These are phyloP conservation scores for Umbelopsis sp. DNA, from an alignment of 192 early-diverging fungal species.

Conservation along the genomic window DNA sequence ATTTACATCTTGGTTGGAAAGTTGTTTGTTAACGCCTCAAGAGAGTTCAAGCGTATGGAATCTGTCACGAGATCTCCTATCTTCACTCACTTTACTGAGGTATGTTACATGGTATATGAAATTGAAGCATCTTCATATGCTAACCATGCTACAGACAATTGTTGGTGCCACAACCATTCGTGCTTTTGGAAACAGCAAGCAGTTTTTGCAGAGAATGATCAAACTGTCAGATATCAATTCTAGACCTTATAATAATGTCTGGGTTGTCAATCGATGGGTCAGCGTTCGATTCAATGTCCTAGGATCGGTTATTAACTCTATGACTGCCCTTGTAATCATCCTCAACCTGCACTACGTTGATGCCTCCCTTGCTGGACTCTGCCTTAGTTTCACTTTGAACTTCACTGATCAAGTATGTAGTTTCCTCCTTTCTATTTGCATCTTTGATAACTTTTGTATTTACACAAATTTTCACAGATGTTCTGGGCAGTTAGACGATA, in stretches of 20 bases:
- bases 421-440: constrained; percentile 58
- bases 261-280: constrained; percentile 87
- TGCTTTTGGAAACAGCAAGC: constrained; percentile 71
- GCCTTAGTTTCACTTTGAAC: constrained; percentile 77
- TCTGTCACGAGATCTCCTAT: constrained; percentile 72
- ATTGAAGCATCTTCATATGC: neutral
- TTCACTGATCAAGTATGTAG: constrained; percentile 69
- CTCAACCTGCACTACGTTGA: constrained; percentile 51
- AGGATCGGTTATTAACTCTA: constrained; percentile 69
- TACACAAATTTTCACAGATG: constrained; percentile 44
- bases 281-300: constrained; percentile 77
- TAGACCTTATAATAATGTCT: constrained; percentile 78
- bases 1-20: constrained; percentile 55
- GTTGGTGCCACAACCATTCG: constrained; percentile 80
- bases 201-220: constrained; percentile 64
- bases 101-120: constrained; percentile 24
- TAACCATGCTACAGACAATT: constrained; percentile 26
- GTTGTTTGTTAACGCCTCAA: constrained; percentile 62
- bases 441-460: neutral
- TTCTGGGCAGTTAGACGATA: constrained; percentile 64
- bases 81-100: constrained; percentile 83
- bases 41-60: constrained; percentile 88
- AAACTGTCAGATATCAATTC: constrained; percentile 57
- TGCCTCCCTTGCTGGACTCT: constrained; percentile 83
- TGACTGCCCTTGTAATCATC: constrained; percentile 65